Conservation (phyloP, 495 filamentous ascomycete species). For the Aspergillus nanangensis region DNA sequence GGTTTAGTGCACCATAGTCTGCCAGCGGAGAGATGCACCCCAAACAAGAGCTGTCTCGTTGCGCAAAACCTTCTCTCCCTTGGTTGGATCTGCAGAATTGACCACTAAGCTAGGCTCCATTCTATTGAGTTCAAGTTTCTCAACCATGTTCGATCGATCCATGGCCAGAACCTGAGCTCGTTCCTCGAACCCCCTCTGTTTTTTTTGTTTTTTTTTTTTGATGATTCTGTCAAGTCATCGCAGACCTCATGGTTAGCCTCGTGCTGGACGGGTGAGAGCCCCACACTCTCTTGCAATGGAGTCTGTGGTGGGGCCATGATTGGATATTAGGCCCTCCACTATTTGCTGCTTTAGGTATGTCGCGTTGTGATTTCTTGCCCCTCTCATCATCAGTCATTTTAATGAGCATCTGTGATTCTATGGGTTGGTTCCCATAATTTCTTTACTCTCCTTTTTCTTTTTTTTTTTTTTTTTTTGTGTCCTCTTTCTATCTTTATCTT, state of each 20-base stretch:
- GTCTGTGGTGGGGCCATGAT: neutral
- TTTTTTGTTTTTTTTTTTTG: neutral
- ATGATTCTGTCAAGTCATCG: neutral
- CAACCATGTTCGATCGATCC: constrained; percentile 1
- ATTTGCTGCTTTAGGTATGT: constrained; percentile 7
- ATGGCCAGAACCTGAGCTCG: constrained; percentile 7
- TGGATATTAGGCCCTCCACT: neutral
- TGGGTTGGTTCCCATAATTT: too few relatives aligned
- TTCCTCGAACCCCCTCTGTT: neutral
- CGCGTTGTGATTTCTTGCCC: neutral
- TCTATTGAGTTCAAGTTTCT: neutral
- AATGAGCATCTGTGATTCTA: neutral
- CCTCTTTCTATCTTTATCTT: neutral
- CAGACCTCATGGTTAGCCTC: neutral
- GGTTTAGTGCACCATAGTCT: too few relatives aligned
- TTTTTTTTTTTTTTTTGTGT: neutral
- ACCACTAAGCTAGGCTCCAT: neutral
- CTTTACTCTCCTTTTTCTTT: neutral
- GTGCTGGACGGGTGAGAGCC: neutral
- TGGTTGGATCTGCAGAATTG: neutral
- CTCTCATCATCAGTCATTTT: neutral
- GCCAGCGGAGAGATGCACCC: too few relatives aligned
- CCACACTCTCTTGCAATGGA: neutral
- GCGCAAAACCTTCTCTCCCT: too few relatives aligned
- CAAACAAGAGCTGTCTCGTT: too few relatives aligned